These are phyloP conservation scores for Irpex lacteus DNA, from an alignment of 1,284 basidiomycete genomes.

Conservation along the genomic window DNA sequence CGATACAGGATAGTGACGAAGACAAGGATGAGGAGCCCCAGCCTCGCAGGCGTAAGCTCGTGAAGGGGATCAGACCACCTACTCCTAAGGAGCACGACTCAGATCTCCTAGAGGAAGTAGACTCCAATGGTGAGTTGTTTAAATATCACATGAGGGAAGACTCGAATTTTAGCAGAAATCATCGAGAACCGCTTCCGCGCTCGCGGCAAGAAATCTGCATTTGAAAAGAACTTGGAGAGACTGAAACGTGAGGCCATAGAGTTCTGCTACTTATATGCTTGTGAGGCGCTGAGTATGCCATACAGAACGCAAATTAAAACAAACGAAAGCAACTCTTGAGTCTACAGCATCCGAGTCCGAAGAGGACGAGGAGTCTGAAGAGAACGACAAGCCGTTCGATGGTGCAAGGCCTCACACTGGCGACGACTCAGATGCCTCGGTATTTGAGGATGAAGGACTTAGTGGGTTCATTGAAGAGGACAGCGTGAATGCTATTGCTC, in stretches of 20 bases:
- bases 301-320: conserved; percentile 49
- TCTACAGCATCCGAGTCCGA: conserved; percentile 37
- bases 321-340: conserved; percentile 24
- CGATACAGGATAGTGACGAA: conserved; percentile 13
- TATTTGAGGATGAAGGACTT: conserved; percentile 39
- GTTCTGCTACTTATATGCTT: neutral
- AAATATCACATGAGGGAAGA: neutral
- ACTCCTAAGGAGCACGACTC: conserved; percentile 40
- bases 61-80: conserved; percentile 44
- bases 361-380: conserved; percentile 21
- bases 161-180: conserved; percentile 44
- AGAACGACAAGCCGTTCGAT: conserved; percentile 35
- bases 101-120: conserved; percentile 55
- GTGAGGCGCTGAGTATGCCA: conserved; percentile 2
- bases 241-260: conserved; percentile 49
- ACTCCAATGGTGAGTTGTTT: conserved; percentile 48
- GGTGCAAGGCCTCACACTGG: conserved; percentile 39
- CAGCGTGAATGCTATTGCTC: conserved; percentile 36
- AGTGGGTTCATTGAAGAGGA: conserved; percentile 72
- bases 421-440: conserved; percentile 19
- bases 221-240: conserved; percentile 62
- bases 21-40: conserved; percentile 25
- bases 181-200: conserved; percentile 60
- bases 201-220: conserved; percentile 56
- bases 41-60: conserved; percentile 41